phyloP scores from a whole-genome alignment of 2,329 filamentous ascomycete genomes.

The Pseudophaeomoniella oleicola region DNA sequence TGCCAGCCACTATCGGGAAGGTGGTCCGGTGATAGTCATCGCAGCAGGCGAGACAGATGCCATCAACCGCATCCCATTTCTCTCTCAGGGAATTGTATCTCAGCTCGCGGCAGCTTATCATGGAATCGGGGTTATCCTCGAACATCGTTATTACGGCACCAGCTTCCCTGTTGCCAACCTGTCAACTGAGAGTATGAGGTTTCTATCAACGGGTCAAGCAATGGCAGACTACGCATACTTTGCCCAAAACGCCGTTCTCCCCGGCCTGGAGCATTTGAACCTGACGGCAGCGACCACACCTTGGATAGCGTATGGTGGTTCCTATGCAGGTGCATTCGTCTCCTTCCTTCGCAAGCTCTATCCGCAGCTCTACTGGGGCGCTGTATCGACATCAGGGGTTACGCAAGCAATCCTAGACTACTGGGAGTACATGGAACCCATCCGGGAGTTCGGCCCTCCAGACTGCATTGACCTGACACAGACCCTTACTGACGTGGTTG shows the following conservation, averaged over 20 bases:
- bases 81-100: conserved; percentile 65
- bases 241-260: conserved; percentile 55
- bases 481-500: conserved; percentile 42
- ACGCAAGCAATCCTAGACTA: conserved; percentile 65
- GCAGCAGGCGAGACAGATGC: conserved; percentile 56
- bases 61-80: conserved; percentile 47
- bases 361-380: conserved; percentile 63
- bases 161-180: conserved; percentile 57
- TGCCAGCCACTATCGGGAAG: conserved; percentile 55
- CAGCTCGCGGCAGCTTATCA: conserved; percentile 55
- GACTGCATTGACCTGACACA: conserved; percentile 53
- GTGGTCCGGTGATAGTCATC: conserved; percentile 69
- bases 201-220: conserved; percentile 71
- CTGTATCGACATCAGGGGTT: conserved; percentile 69
- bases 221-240: conserved; percentile 73
- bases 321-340: conserved; percentile 67
- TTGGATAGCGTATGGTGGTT: conserved; percentile 71
- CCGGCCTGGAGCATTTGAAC: conserved; percentile 52
- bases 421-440: conserved; percentile 50
- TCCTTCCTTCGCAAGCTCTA: conserved; percentile 65
- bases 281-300: conserved; percentile 51
- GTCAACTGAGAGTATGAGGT: conserved; percentile 56
- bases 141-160: conserved; percentile 76
- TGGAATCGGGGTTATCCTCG: conserved; percentile 66
- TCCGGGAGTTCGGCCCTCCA: conserved; percentile 39